These are phyloP conservation scores for Sergeia podlipaevii DNA, from an alignment of 208 protist species.

Conservation along the genomic window DNA sequence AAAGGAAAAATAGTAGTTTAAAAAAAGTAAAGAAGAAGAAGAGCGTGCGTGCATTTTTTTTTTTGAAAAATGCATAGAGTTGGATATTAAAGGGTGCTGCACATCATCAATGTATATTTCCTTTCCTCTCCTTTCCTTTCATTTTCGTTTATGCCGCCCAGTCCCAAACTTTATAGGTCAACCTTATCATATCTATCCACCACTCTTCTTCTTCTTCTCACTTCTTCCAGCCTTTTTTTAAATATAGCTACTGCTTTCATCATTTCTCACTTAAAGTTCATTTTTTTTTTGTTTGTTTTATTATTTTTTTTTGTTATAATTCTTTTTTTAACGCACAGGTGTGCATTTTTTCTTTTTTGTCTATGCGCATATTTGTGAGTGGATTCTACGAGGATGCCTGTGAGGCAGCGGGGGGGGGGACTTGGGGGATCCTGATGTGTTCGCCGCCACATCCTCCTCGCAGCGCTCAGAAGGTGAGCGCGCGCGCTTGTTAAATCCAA, in stretches of 20 bases:
- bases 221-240: not conserved
- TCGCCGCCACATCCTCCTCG: no score
- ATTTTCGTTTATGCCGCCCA: not conserved
- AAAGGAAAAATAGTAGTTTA: conserved; percentile 4
- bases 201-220: not conserved
- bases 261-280: not conserved
- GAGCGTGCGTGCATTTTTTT: not conserved
- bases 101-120: not conserved
- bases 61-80: conserved; percentile 7
- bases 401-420: conserved; percentile 1
- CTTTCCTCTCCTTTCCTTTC: not conserved
- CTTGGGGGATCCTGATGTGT: not conserved
- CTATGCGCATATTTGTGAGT: not conserved
- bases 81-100: no score
- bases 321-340: not conserved
- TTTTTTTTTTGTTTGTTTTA: conserved; percentile 7
- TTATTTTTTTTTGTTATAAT: not conserved
- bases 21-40: not conserved
- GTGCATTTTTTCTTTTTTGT: not conserved
- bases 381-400: conserved; percentile 6
- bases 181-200: not conserved
- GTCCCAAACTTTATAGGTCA: not conserved
- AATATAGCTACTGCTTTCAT: not conserved
- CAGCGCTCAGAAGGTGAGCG: no score
- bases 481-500: no score